Evolutionary conservation across 352 stramenopile genomes (phyloP), one percentile per base, ranked within the genome.

Genomic region (Pythium plurisporium): DNA sequence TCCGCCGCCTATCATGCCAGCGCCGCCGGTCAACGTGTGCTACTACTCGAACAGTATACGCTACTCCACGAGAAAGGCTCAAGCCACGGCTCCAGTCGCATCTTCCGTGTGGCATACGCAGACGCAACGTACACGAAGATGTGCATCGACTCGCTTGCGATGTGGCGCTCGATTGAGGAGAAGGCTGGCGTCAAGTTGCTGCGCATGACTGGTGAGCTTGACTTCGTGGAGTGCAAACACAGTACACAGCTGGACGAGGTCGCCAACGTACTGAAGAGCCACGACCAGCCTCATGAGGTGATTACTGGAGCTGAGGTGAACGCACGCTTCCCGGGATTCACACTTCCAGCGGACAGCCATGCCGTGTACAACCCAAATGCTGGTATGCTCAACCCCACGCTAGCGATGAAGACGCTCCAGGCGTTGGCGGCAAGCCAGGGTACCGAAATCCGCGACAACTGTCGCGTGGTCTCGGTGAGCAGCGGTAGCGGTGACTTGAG

Each of bases 41-140:
- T 92, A 15, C 69, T 89, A 15, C 73, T 92, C 17, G 86, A 96
- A 64, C 82, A 87, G 36, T 94, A 83, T 56, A 46, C 69, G 31
- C 34, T 86, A 27, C 72, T 82, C 19, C 82, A 96, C 49, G 56
- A 57, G 23, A 67, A 73, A 15, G 84, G 86, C 4, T 94, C 80
- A 0, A 92, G 79, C 42, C 82, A 94, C 68, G 86, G 86, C 20
- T 62, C 69, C 20, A 93, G 72, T 31, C 76, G 84, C 48, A 89
- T 96, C 61, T 89, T 89, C 64, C 79, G 84, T n/a, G 72, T 89
- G 19, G 86, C 79, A 11, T 96, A 96, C 55, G 73, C 79, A 38
- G 73, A 87, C 47, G 64, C 68, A 26, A 59, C 66, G 27, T 94
- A 94, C 75, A 86, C 88, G 17, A 69, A 72, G 31, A 72, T 89